A percentile compares a stretch with the other conserved stretches of the same genome.
Conservation (phyloP, 1,284 basidiomycete species). For the Cutaneotrichosporon sp. region DNA sequence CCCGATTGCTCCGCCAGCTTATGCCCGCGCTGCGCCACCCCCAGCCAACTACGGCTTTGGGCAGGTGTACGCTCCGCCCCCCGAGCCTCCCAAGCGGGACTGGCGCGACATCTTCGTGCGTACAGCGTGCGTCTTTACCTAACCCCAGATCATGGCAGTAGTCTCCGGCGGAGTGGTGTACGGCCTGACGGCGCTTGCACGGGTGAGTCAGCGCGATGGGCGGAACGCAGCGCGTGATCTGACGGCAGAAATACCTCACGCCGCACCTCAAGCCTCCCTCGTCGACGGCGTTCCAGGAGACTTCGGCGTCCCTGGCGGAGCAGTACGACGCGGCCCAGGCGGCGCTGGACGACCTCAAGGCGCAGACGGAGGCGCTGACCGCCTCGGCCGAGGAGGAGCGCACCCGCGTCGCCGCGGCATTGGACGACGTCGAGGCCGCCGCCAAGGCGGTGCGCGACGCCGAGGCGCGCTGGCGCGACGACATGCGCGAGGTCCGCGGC, state of each 20-base stretch:
- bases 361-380: slow-evolving; percentile 70
- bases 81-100: slow-evolving; percentile 62
- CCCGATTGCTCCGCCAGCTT: slow-evolving; percentile 43
- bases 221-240: background rate
- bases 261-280: slow-evolving; percentile 91
- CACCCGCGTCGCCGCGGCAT: slow-evolving; percentile 72
- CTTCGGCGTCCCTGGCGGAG: slow-evolving; percentile 77
- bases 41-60: slow-evolving; percentile 42
- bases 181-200: slow-evolving; percentile 80
- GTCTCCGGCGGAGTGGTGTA: slow-evolving; percentile 88
- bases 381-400: slow-evolving; percentile 81
- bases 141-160: slow-evolving; percentile 81
- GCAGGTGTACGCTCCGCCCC: slow-evolving; percentile 37
- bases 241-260: slow-evolving; percentile 77
- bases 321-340: slow-evolving; percentile 93
- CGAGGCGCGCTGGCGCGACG: slow-evolving; percentile 77
- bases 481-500: slow-evolving; percentile 87
- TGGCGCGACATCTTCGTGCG: slow-evolving; percentile 95
- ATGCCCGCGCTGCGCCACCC: slow-evolving; percentile 28
- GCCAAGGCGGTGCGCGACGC: slow-evolving; percentile 39
- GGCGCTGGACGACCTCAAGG: slow-evolving; percentile 60
- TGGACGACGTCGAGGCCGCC: slow-evolving; percentile 75
- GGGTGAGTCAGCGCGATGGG: too few relatives aligned
- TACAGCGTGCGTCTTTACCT: background rate
- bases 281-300: slow-evolving; percentile 83